Conservation (phyloP, 2,329 filamentous ascomycete genomes). For the Coniosporium tulheliwenetii region DNA sequence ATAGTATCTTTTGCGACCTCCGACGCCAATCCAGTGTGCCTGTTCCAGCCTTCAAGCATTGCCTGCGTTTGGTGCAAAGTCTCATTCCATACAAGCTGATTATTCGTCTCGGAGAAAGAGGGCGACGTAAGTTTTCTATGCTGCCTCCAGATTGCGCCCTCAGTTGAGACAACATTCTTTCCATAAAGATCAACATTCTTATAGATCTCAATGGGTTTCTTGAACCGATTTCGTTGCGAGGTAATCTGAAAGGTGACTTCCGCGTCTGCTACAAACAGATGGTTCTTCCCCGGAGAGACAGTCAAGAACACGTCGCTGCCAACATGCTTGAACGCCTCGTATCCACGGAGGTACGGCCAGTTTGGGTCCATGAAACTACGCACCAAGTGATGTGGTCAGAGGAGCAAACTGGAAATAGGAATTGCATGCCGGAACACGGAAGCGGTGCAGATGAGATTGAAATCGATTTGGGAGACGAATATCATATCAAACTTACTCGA, state of each 20-base stretch:
- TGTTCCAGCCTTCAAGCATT: conserved; percentile 44
- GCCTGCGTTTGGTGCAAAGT: conserved; percentile 46
- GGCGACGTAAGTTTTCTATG: conserved; percentile 59
- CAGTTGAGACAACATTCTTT: conserved; percentile 54
- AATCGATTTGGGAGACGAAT: too few relatives aligned
- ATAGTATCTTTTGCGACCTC: conserved; percentile 51
- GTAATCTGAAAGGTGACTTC: conserved; percentile 52
- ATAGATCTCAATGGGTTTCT: conserved; percentile 49
- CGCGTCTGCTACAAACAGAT: conserved; percentile 45
- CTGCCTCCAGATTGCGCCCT: conserved; percentile 53
- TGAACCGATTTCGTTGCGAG: conserved; percentile 52
- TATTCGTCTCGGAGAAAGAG: conserved; percentile 64
- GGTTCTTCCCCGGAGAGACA: conserved; percentile 40
- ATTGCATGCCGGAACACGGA: too few relatives aligned
- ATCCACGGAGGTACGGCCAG: conserved; percentile 41
- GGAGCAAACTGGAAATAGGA: too few relatives aligned
- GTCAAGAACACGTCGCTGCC: conserved; percentile 47
- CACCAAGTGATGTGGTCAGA: neutral
- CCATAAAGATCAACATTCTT: conserved; percentile 49
- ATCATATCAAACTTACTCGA: conserved; percentile 33
- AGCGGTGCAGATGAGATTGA: too few relatives aligned
- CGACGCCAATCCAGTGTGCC: conserved; percentile 20
- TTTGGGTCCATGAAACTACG: conserved; percentile 40
- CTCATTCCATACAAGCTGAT: conserved; percentile 49
- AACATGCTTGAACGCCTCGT: conserved; percentile 40